Evolutionary conservation across 176 grass and related monocot genomes (phyloP).

Genomic region (Coix lacrymajobi): DNA sequence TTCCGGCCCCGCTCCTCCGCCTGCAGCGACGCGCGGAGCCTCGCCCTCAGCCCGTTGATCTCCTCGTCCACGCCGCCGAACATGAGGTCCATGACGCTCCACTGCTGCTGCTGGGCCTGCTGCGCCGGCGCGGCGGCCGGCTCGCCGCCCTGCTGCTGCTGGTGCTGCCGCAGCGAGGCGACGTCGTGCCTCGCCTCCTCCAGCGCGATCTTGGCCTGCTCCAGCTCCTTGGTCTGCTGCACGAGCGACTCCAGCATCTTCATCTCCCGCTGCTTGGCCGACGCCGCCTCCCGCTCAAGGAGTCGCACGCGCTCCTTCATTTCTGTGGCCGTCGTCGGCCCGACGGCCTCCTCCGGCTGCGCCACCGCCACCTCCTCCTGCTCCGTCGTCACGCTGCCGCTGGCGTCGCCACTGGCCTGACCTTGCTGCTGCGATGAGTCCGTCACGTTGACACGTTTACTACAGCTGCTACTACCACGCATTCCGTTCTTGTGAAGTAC

Average conservation of each 20-base stretch:
- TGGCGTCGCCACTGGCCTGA: background rate
- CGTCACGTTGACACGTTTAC: background rate
- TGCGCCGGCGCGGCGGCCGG: background rate
- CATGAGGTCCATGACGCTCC: slow-evolving; percentile 54
- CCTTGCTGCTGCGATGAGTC: slow-evolving; percentile 3
- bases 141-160: background rate
- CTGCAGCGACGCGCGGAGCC: slow-evolving; percentile 24
- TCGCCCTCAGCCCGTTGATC: slow-evolving; percentile 31
- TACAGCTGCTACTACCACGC: background rate
- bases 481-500: too few species aligned
- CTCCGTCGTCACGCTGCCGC: slow-evolving; percentile 19
- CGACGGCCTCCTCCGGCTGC: slow-evolving; percentile 1
- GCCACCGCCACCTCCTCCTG: slow-evolving; percentile 28
- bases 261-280: slow-evolving; percentile 62
- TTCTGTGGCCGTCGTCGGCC: background rate
- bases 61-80: slow-evolving; percentile 64
- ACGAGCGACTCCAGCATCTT: slow-evolving; percentile 77
- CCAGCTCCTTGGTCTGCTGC: slow-evolving; percentile 66
- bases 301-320: slow-evolving; percentile 18
- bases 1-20: slow-evolving; percentile 63
- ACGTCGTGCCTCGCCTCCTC: slow-evolving; percentile 73
- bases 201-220: slow-evolving; percentile 81
- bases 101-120: background rate
- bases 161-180: slow-evolving; percentile 15
- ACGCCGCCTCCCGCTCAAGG: slow-evolving; percentile 52